Percentiles rank a stretch among this genome's conserved stretches.
Evolutionary conservation across 306 rosid genomes (phyloP).

Genomic region (Dryas octopetala): DNA sequence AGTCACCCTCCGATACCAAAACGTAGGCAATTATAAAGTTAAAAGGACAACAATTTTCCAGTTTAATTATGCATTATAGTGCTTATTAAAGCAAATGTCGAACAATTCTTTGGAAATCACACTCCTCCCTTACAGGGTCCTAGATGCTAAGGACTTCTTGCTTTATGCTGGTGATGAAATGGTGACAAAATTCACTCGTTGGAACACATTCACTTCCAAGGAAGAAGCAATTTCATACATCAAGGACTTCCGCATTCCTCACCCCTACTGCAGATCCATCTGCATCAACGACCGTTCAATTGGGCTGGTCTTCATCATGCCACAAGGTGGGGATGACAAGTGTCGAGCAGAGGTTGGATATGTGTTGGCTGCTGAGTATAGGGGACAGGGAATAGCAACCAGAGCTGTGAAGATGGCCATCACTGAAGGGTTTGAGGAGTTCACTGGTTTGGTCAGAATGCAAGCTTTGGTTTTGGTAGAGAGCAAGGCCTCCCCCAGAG

Average conservation of each 20-base stretch:
- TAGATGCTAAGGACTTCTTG: conserved; percentile 34
- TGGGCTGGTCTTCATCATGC: too few species aligned
- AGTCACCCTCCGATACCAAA: not conserved
- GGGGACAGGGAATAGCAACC: conserved; percentile 31
- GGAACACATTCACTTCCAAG: too few species aligned
- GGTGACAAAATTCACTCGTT: conserved; percentile 26
- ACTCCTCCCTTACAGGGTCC: conserved; percentile 23
- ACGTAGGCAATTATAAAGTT: not conserved
- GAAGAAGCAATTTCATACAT: too few species aligned
- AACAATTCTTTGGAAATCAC: conserved; percentile 9
- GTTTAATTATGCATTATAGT: not conserved
- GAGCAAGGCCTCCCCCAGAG: conserved; percentile 35
- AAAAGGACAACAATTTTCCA: not conserved
- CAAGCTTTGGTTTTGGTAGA: conserved; percentile 26
- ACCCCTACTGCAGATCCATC: too few species aligned
- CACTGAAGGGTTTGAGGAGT: conserved; percentile 12
- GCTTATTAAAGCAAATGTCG: not conserved
- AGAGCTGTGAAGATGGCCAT: conserved; percentile 32
- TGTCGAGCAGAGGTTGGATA: conserved; percentile 24
- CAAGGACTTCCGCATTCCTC: too few species aligned
- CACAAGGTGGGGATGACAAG: too few species aligned
- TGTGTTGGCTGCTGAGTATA: conserved; percentile 20
- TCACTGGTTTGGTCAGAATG: conserved; percentile 19
- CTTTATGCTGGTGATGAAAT: conserved; percentile 18
- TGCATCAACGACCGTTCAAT: too few species aligned